Evolutionary conservation across 495 filamentous ascomycete species (phyloP).

Genomic region (Articulospora tetracladia): DNA sequence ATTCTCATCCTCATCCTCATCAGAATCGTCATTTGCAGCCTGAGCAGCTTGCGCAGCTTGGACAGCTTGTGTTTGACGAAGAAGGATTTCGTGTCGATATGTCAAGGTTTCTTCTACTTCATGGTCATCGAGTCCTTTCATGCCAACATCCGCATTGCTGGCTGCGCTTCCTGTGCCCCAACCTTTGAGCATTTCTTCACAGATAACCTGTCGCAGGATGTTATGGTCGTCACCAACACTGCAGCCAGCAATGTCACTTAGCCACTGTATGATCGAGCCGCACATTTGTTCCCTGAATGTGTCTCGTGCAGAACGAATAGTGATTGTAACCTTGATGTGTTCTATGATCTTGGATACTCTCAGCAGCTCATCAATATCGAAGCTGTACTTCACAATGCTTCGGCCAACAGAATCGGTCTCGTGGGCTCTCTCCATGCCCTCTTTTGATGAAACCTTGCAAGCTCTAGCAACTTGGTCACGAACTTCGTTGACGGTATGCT

Average conservation of each 20-base stretch:
- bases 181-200: slow-evolving; percentile 81
- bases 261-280: slow-evolving; percentile 95
- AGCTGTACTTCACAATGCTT: slow-evolving; percentile 73
- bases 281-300: slow-evolving; percentile 98
- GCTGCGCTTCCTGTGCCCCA: slow-evolving; percentile 86
- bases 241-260: slow-evolving; percentile 87
- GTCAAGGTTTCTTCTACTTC: slow-evolving; percentile 19
- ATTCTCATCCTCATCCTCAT: slow-evolving; percentile 46
- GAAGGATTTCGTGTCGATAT: slow-evolving; percentile 27
- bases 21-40: slow-evolving; percentile 39
- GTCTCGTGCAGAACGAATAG: slow-evolving; percentile 87
- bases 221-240: slow-evolving; percentile 76
- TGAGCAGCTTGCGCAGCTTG: slow-evolving; percentile 31
- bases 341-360: slow-evolving; percentile 79
- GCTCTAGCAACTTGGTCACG: slow-evolving; percentile 84
- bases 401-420: slow-evolving; percentile 86
- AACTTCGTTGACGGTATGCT: slow-evolving; percentile 94
- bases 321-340: slow-evolving; percentile 93
- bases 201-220: slow-evolving; percentile 75
- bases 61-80: slow-evolving; percentile 15
- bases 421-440: slow-evolving; percentile 70
- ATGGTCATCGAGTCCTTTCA: slow-evolving; percentile 88
- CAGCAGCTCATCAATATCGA: slow-evolving; percentile 67
- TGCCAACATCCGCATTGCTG: slow-evolving; percentile 78
- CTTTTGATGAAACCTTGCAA: slow-evolving; percentile 66